Evolutionary conservation across 192 early-diverging fungal species (phyloP).

Genomic region (Coemansia sp.): DNA sequence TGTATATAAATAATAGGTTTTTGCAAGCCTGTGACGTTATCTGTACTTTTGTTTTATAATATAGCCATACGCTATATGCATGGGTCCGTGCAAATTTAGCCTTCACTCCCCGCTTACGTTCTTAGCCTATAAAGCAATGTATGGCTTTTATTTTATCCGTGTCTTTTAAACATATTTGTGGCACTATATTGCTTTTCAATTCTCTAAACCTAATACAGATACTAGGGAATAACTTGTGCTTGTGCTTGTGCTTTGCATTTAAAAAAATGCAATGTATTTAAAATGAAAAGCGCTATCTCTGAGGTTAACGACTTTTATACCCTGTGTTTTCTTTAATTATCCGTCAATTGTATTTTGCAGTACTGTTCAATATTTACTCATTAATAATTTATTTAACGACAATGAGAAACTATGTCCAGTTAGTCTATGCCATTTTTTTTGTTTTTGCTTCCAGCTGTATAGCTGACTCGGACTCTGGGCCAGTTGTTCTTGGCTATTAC

Average conservation of each 20-base stretch:
- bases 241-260: not conserved
- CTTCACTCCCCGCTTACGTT: not conserved
- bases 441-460: not conserved
- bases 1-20: too few relatives aligned
- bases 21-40: too few relatives aligned
- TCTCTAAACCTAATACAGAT: not conserved
- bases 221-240: too few relatives aligned
- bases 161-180: not conserved
- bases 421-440: not conserved
- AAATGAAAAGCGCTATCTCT: not conserved
- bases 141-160: not conserved
- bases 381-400: too few relatives aligned
- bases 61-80: not conserved
- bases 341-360: too few relatives aligned
- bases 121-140: not conserved
- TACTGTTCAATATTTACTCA: too few relatives aligned
- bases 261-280: not conserved
- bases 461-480: not conserved
- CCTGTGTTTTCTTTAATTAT: too few relatives aligned
- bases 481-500: conserved; percentile 42
- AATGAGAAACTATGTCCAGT: conserved; percentile 12
- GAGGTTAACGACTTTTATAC: not conserved
- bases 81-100: not conserved
- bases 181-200: not conserved
- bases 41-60: too few relatives aligned